Percentiles rank a stretch among this genome's conserved stretches.
phyloP scores from a whole-genome alignment of 257 asterid genomes.

The Jasminum sambac region DNA sequence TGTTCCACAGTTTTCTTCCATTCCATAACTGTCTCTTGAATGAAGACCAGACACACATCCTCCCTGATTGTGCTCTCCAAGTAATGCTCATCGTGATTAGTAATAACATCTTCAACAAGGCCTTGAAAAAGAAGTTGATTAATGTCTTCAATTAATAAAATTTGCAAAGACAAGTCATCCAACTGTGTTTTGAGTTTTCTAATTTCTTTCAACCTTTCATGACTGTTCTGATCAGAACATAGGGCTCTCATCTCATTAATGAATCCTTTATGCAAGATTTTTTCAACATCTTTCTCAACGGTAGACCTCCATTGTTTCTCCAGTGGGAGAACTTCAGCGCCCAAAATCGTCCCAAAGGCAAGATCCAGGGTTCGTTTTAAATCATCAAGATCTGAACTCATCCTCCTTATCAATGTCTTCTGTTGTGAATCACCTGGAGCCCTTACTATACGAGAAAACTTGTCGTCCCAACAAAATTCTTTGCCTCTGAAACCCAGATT shows the following conservation, averaged over 20 bases:
- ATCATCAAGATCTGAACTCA: conserved; percentile 65
- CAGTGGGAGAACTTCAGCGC: conserved; percentile 47
- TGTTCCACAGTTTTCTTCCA: conserved; percentile 20
- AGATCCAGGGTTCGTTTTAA: conserved; percentile 62
- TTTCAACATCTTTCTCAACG: conserved; percentile 56
- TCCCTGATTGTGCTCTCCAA: conserved; percentile 34
- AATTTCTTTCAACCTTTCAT: conserved; percentile 27
- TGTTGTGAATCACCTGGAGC: conserved; percentile 25
- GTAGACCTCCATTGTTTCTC: conserved; percentile 67
- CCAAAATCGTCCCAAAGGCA: conserved; percentile 62
- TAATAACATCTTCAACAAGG: conserved; percentile 24
- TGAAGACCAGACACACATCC: conserved; percentile 29
- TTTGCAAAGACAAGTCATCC: conserved; percentile 35
- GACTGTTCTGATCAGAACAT: conserved; percentile 15
- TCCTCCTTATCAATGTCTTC: conserved; percentile 44
- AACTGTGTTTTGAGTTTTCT: conserved; percentile 34
- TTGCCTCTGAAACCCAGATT: conserved; percentile 19
- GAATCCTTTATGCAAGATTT: conserved; percentile 42
- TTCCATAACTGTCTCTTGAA: conserved; percentile 26
- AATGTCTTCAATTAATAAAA: conserved; percentile 45
- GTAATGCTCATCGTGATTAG: conserved; percentile 3
- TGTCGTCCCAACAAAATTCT: conserved; percentile 17
- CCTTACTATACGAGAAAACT: conserved; percentile 19
- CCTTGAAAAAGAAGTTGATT: conserved; percentile 39
- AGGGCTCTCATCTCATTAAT: conserved; percentile 35